A percentile compares a stretch with the other conserved stretches of the same genome.
These are phyloP conservation scores for Bipolaris gigantea DNA, from an alignment of 2,329 filamentous ascomycete genomes.

Conservation along the genomic window DNA sequence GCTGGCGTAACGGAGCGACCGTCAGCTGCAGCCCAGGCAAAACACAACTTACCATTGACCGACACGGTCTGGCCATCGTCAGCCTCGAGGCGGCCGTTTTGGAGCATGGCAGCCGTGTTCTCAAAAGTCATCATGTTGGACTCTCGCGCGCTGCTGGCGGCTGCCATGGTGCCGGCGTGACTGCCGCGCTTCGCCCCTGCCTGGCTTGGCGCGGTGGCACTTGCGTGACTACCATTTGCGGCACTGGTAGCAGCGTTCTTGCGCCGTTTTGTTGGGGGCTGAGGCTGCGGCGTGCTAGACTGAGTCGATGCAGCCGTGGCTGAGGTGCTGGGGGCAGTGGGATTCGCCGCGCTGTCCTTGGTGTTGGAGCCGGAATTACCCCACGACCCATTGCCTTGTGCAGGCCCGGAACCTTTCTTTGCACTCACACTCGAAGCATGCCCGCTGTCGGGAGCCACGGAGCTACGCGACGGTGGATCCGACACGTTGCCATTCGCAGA, in stretches of 20 bases:
- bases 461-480: slow-evolving; percentile 43
- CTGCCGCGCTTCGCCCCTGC: slow-evolving; percentile 37
- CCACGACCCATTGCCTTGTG: slow-evolving; percentile 46
- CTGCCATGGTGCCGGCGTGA: slow-evolving; percentile 39
- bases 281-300: slow-evolving; percentile 40
- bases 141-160: slow-evolving; percentile 55
- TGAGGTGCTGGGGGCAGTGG: slow-evolving; percentile 59
- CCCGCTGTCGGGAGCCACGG: slow-evolving; percentile 36
- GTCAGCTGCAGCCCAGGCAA: slow-evolving; percentile 26
- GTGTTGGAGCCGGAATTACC: slow-evolving; percentile 39
- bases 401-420: slow-evolving; percentile 45
- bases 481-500: slow-evolving; percentile 60
- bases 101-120: slow-evolving; percentile 66
- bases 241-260: slow-evolving; percentile 64
- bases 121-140: slow-evolving; percentile 91
- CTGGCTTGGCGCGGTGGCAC: slow-evolving; percentile 47
- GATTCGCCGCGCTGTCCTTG: slow-evolving; percentile 39
- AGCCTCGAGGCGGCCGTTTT: slow-evolving; percentile 77
- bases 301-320: slow-evolving; percentile 54
- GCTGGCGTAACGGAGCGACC: slow-evolving; percentile 33
- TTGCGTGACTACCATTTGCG: slow-evolving; percentile 41
- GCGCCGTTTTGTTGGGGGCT: slow-evolving; percentile 68
- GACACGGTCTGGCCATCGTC: slow-evolving; percentile 86
- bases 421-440: slow-evolving; percentile 39
- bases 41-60: slow-evolving; percentile 70